Evolutionary conservation across 2,329 filamentous ascomycete genomes (phyloP), one percentile per base, ranked within the genome.

Genomic region (Claviceps monticola): DNA sequence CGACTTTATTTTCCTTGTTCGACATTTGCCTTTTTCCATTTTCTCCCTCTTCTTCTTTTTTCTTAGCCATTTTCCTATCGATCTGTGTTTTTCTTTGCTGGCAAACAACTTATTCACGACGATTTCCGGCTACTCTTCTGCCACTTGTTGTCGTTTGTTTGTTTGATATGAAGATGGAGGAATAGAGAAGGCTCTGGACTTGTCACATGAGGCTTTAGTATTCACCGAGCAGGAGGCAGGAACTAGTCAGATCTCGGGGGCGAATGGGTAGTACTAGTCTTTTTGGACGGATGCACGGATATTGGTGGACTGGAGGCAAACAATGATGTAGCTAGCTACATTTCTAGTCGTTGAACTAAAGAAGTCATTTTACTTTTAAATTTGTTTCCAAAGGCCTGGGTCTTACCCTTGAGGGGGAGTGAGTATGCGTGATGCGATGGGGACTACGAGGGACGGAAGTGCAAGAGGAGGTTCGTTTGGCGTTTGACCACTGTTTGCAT

Each of bases 101-200:
- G n/a, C 59, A 58, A 65, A 61, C 60, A 60, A 61, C 21, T 21
- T 43, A 26, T 64, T 59, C 16, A 43, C 60, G 65, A 56, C 60
- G 63, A 54, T 34, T 43, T 17, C 17, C 46, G 14, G 5, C 36
- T 5, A 26, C 11, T 48, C 34, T 46, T 46, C 16, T 39, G 47
- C 37, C 36, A 36, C 34, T 21, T 44, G 41, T 53, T 36, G 43
- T 48, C 45, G 43, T 14, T 54, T 49, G 26, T 39, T 41, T n/a
- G 16, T 17, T 17, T 17, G 17, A 19, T 8, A 41, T n/a, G 3
- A 41, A 41, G 17, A 11, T 11, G 29, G 8, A 34, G 29, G 9
- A 34, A 34, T 34, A 4, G 29, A 11, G 19, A 49, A 48, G 48
- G 44, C 38, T 37, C n/a, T 19, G 4, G 39, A 17, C 39, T 39